Conservation (phyloP, 176 grass and related monocot genomes). For the Avena eriantha region DNA sequence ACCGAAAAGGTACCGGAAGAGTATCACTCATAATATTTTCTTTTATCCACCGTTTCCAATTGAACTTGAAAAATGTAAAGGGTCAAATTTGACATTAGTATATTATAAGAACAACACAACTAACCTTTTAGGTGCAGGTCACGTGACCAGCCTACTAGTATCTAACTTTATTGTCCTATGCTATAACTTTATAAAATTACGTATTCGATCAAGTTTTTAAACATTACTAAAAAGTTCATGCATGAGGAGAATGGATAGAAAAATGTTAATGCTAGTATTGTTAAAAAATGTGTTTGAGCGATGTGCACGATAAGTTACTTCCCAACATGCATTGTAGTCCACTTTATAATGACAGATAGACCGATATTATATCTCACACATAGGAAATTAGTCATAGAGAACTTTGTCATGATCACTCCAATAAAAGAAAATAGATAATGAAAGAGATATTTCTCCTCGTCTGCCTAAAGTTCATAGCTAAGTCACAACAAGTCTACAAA, state of each 20-base stretch:
- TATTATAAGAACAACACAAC: conserved; percentile 7
- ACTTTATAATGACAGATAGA: neutral
- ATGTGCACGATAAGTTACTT: neutral
- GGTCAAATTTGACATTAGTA: neutral
- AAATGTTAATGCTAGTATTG: neutral
- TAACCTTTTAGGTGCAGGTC: neutral
- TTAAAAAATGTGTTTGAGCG: neutral
- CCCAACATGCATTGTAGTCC: neutral
- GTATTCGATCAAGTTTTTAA: neutral
- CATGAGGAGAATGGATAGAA: neutral
- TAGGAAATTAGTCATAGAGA: neutral
- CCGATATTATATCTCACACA: too few species aligned
- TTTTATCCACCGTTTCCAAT: neutral
- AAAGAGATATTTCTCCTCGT: neutral
- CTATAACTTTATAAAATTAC: neutral
- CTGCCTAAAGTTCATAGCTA: neutral
- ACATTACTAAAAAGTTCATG: neutral
- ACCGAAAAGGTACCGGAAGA: neutral
- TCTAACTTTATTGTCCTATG: neutral
- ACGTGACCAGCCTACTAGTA: neutral
- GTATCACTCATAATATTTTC: neutral
- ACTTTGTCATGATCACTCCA: neutral
- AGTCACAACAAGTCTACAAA: too few species aligned
- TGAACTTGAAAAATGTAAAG: neutral
- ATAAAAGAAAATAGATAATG: neutral